phyloP scores from a whole-genome alignment of 192 early-diverging fungal species.

The Coemansia sp. region DNA sequence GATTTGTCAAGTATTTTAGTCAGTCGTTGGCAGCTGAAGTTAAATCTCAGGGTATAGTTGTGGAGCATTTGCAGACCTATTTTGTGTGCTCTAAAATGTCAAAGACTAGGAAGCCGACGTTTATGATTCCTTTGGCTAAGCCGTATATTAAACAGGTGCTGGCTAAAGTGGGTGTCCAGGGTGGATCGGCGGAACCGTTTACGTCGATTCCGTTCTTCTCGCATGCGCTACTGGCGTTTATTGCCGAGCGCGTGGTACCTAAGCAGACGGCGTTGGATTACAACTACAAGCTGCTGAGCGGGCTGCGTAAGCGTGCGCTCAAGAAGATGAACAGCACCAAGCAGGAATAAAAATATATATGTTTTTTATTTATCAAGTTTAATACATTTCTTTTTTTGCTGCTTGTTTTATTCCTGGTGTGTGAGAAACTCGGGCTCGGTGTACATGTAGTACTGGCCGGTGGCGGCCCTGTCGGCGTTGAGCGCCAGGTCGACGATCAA shows the following conservation, averaged over 20 bases:
- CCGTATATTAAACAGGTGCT: slow-evolving; percentile 77
- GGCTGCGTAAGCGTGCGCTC: slow-evolving; percentile 51
- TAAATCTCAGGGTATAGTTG: slow-evolving; percentile 67
- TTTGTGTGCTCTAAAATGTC: slow-evolving; percentile 96
- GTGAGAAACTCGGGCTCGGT: slow-evolving; percentile 26
- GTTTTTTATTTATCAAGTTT: neutral
- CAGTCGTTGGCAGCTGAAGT: slow-evolving; percentile 86
- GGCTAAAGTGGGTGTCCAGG: slow-evolving; percentile 66
- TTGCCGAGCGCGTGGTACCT: slow-evolving; percentile 32
- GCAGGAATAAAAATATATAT: neutral
- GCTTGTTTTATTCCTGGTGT: neutral
- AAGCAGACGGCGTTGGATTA: slow-evolving; percentile 45
- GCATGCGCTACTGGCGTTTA: slow-evolving; percentile 50
- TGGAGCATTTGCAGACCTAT: slow-evolving; percentile 93
- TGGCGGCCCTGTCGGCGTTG: slow-evolving; percentile 25
- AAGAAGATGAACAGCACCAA: slow-evolving; percentile 30
- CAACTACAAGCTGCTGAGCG: slow-evolving; percentile 41
- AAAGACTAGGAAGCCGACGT: slow-evolving; percentile 83
- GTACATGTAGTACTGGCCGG: slow-evolving; percentile 39
- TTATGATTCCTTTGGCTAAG: slow-evolving; percentile 77
- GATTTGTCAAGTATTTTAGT: slow-evolving; percentile 88
- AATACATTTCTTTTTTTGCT: neutral
- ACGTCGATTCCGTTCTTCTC: slow-evolving; percentile 48
- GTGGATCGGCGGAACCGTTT: slow-evolving; percentile 65
- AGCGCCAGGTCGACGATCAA: slow-evolving; percentile 33